These are phyloP conservation scores for Rhytidhysteron rufulum DNA, from an alignment of 2,329 filamentous ascomycete species.

Conservation along the genomic window DNA sequence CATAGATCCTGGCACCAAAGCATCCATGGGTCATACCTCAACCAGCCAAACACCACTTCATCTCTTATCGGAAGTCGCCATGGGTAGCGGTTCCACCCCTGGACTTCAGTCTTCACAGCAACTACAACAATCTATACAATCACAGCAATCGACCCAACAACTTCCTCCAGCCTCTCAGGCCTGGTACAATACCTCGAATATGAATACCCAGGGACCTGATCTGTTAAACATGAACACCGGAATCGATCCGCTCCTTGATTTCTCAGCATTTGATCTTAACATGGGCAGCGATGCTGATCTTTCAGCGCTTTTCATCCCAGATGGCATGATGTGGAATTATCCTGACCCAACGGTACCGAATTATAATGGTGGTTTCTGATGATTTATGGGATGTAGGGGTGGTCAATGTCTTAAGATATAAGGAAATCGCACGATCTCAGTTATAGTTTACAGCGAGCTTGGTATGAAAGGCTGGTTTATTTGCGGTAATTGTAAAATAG, in stretches of 20 bases:
- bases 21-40: too few relatives aligned
- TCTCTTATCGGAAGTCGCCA: constrained; percentile 37
- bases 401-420: too few relatives aligned
- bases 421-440: too few relatives aligned
- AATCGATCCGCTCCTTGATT: constrained; percentile 34
- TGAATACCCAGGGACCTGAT: constrained; percentile 17
- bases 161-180: constrained; percentile 21
- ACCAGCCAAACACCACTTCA: constrained; percentile 34
- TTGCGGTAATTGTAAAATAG: too few relatives aligned
- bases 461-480: too few relatives aligned
- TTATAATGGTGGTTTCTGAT: constrained; percentile 2
- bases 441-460: too few relatives aligned
- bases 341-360: constrained; percentile 7
- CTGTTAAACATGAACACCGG: constrained; percentile 24
- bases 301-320: constrained; percentile 33
- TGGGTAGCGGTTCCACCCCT: constrained; percentile 3
- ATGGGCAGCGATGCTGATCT: constrained; percentile 34
- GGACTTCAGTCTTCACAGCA: neutral
- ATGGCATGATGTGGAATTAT: constrained; percentile 30
- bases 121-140: constrained; percentile 6
- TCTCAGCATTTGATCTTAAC: constrained; percentile 33
- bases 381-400: too few relatives aligned
- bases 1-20: too few relatives aligned
- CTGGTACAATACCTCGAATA: constrained; percentile 22
- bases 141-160: constrained; percentile 1